Conservation (phyloP, 2,329 filamentous ascomycete species). For the Nothophoma quercina region DNA sequence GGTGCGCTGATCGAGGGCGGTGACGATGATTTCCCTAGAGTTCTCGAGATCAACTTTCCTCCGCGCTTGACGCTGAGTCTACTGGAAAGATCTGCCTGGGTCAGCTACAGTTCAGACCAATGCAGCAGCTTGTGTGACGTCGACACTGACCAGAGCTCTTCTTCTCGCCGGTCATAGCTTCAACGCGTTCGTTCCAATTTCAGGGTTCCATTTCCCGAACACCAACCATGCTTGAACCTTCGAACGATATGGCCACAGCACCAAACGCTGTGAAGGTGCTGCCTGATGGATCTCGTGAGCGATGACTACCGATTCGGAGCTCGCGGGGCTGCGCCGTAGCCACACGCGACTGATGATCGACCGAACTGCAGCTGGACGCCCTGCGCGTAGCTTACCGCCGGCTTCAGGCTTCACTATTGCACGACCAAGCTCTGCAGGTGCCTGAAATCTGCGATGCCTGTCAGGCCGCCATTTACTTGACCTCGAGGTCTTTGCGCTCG, state of each 20-base stretch:
- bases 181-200: conserved; percentile 20
- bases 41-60: conserved; percentile 32
- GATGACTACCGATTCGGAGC: conserved; percentile 9
- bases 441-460: conserved; percentile 38
- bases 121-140: conserved; percentile 3
- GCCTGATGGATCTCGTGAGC: conserved; percentile 12
- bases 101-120: conserved; percentile 6
- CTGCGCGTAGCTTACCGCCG: conserved; percentile 14
- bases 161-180: conserved; percentile 40
- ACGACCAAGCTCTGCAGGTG: conserved; percentile 23
- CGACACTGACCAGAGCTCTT: conserved; percentile 38
- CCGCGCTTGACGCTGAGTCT: conserved; percentile 38
- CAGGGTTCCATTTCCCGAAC: conserved; percentile 24
- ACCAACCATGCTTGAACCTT: conserved; percentile 12
- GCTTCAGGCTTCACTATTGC: conserved; percentile 36
- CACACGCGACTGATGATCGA: conserved; percentile 24
- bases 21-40: conserved; percentile 28
- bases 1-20: conserved; percentile 34
- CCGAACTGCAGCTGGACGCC: conserved; percentile 26
- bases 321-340: conserved; percentile 15
- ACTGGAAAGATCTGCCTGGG: conserved; percentile 31
- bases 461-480: conserved; percentile 42
- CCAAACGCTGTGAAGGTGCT: conserved; percentile 1
- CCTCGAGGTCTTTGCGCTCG: conserved; percentile 23
- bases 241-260: not conserved